phyloP scores from a whole-genome alignment of 177 flowering plant genomes.

The Vitis hybrid region DNA sequence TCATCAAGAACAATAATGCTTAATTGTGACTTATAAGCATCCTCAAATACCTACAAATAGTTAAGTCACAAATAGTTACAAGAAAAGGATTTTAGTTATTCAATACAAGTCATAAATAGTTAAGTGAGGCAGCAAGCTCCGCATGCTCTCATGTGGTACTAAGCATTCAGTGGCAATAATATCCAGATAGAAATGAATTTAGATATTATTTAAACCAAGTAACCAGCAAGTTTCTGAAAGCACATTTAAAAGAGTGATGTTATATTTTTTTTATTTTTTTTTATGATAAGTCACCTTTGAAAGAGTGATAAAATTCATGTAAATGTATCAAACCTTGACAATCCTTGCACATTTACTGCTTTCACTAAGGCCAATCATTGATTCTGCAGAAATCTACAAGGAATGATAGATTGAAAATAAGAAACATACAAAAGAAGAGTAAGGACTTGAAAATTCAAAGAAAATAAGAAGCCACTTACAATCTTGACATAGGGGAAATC shows the following conservation, averaged over 20 bases:
- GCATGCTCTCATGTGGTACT: too few species aligned
- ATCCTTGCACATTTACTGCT: slow-evolving; percentile 91
- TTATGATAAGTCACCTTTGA: too few species aligned
- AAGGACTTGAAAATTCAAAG: neutral
- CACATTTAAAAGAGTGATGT: too few species aligned
- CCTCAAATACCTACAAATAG: slow-evolving; percentile 80
- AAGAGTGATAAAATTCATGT: too few species aligned
- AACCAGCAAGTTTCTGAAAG: too few species aligned
- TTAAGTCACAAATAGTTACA: neutral
- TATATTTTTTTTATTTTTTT: too few species aligned
- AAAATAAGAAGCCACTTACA: slow-evolving; percentile 45
- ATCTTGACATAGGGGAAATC: slow-evolving; percentile 93
- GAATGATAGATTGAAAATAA: neutral
- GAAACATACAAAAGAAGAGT: neutral
- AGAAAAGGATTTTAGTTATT: neutral
- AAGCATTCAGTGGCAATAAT: too few species aligned
- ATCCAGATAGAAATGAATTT: too few species aligned
- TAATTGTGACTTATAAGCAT: slow-evolving; percentile 92
- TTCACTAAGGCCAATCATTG: slow-evolving; percentile 97
- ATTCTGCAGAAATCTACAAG: slow-evolving; percentile 78
- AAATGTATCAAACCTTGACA: slow-evolving; percentile 65
- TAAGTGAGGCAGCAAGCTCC: too few species aligned
- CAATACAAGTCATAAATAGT: neutral
- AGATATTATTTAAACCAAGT: too few species aligned
- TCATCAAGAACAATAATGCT: slow-evolving; percentile 94